phyloP scores from a whole-genome alignment of 768 basidiomycete genomes.

The Naganishia antarctica region DNA sequence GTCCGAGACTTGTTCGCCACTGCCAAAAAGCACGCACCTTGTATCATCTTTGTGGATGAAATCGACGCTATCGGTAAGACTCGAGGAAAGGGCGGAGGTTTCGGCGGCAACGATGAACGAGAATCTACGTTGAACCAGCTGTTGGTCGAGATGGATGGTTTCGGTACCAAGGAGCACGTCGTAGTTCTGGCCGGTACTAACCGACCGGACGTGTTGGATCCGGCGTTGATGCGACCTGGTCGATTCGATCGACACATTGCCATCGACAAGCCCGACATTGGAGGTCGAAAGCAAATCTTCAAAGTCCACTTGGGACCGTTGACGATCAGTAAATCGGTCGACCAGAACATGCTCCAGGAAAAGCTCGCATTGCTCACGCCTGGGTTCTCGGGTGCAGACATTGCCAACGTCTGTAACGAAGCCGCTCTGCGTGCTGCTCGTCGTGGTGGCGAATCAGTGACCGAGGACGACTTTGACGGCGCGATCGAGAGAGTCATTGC shows the following conservation, averaged over 20 bases:
- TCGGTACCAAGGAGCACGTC: constrained; percentile 92
- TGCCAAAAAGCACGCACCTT: constrained; percentile 95
- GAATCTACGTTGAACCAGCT: constrained; percentile 97
- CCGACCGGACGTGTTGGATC: constrained; percentile 90
- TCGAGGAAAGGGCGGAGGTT: constrained; percentile 68
- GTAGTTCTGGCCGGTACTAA: constrained; percentile 97
- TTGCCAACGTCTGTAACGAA: constrained; percentile 98
- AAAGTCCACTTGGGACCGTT: constrained; percentile 83
- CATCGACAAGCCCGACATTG: constrained; percentile 90
- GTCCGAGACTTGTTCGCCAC: constrained; percentile 96
- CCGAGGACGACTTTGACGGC: constrained; percentile 84
- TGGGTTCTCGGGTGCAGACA: constrained; percentile 97
- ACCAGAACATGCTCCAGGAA: constrained; percentile 60
- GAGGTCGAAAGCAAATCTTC: constrained; percentile 89
- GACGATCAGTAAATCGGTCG: constrained; percentile 55
- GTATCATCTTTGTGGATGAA: constrained; percentile 98
- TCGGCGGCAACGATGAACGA: constrained; percentile 94
- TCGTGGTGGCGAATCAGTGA: constrained; percentile 68
- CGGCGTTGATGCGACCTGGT: constrained; percentile 91
- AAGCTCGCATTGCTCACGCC: constrained; percentile 95
- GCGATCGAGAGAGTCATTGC: constrained; percentile 98
- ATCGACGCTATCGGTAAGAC: constrained; percentile 98
- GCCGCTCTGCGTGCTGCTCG: constrained; percentile 92
- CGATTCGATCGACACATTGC: constrained; percentile 95
- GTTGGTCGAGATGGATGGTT: constrained; percentile 99